Base-by-base conservation (phyloP, 371 early-diverging fungal species). In the Mortierella sp. region DNA sequence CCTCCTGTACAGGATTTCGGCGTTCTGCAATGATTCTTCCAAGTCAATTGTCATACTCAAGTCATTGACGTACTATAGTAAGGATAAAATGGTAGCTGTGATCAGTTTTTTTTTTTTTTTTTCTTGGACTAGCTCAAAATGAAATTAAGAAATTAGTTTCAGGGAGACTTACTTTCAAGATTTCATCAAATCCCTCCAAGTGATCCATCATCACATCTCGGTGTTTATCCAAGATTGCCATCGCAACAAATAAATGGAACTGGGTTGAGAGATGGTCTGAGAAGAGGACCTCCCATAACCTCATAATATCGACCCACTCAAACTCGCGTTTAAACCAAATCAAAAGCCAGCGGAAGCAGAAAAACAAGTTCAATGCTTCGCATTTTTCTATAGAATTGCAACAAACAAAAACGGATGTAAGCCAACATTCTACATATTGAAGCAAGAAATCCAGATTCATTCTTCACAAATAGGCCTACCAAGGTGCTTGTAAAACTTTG, bases 291-390 rank as follows among this genome's bases (percentile, higher is more conserved):
- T 97, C 98, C 98, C 98, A 97, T 33, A 97, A 71, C 47, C 88
- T 74, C 83, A 92, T 88, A 24, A 94, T 88, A 66, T 96, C 93
- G 16, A 93, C 91, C 89, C 95, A 97, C 63, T 90, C 87, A 73
- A 97, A 96, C 84, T 98, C 98, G 43, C 98, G 91, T 83, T 98
- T 98, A 84, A 96, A 98, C 89, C 94, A 93, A 19, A 98, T 92
- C 55, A 98, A 77, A n/a, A 98, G 83, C 98, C 98, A 98, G 4
- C 98, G 93, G 87, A 96, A 98, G 78, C 97, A 96, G 83, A 92
- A 95, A 77, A 97, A 97, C 71, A 97, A 85, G 77, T 97, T 95
- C 57, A 89, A 84, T 0, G 95, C 90, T 33, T 96, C 97, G 60
- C 92, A 92, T 58, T 86, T 85, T 58, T 94, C 94, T 89, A 81